Base-by-base conservation (phyloP, 257 asterid genomes). In the Ilex asprella region DNA sequence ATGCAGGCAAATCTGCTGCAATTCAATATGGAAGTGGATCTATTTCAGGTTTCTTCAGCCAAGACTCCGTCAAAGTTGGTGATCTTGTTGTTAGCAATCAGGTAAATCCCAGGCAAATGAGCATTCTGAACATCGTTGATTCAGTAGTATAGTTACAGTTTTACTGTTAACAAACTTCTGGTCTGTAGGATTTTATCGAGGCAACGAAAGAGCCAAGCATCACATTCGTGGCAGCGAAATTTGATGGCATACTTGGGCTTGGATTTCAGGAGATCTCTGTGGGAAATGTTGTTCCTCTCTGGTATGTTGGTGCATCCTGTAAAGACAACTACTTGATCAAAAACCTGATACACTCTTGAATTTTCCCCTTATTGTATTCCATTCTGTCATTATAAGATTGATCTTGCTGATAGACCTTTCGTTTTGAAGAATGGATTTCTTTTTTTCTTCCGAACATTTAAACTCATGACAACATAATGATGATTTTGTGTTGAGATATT, bases 241-340 rank as follows among this genome's bases (percentile, higher is more conserved):
- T 90, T 72, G 97, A 90, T 75, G 97, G 97, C 31, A 87, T 90
- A 62, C 95, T 90, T 53, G 97, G 97, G 59, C 97, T 90, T 54
- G 97, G 97, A 69, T 90, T 90, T 70, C 87, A 83, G 74, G 97
- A 90, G 74, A 90, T 90, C 56, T 85, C 97, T 56, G 92, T 87
- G 30, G 95, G 95, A 55, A 61, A 83, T 58, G 82, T 83, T 60
- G 82, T 87, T 73, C 97, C 97, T 31, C 81, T 90, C 81, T 89
- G 97, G 95, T 89, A 82, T 56, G 74, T 32, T 67, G 32, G 57
- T 21, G 32, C 31, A 30, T 35, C 21, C 57, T 16, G 2, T 46
- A 15, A 7, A 27, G 30, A 27, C 35, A 35, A 35, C 41, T 35
- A 8, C 41, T 35, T 21, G 27, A 21, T 21, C 27, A 21, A 21